Base-by-base conservation (phyloP, 2,329 filamentous ascomycete genomes). In the Ploettnerulaceae sp. region DNA sequence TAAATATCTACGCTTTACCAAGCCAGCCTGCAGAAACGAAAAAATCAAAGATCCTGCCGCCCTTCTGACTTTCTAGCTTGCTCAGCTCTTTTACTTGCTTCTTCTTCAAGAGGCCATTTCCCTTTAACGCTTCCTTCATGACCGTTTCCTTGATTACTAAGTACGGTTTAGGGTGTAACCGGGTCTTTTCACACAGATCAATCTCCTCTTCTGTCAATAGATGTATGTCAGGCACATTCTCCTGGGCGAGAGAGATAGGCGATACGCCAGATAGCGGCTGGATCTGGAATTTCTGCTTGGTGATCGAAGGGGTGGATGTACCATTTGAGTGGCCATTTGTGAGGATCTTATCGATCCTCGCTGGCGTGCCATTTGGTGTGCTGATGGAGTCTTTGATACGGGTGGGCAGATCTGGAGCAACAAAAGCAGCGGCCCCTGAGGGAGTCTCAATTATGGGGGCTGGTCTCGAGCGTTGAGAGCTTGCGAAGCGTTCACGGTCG, bases 1-100 rank as follows among this genome's bases (percentile, higher is more conserved):
- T 6, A 7, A 21, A 1, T 18, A 3, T 9, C 24, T 42, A 94
- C 20, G 83, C 86, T 71, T 94, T 93, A 24, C 82, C 85, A 51
- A 97, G 83, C 89, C 91, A 97, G 2, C 91, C 93, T 46, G 82
- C 83, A 63, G 89, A 87, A 53, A 95, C 86, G 70, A 96, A 90
- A 64, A 96, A 97, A 66, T 97, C 93, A 67, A 91, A 96, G 48
- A 97, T 81, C 55, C 88, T 77, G 14, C 85, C 83, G 0, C 86
- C 84, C 66, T 96, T 97, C 54, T 86, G 85, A 7, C 81, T 79
- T 61, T 97, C 91, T 42, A 97, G 77, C 64, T 82, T 69, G 62
- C 86, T 90, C 20, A 97, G 83, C 62, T 94, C 86, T 63, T 84
- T 86, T 2, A 89, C 89, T 57, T 91, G 84, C 69, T 96, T 97